Evolutionary conservation across 2,329 filamentous ascomycete genomes (phyloP), one percentile per base, ranked within the genome.

Genomic region (Alternaria triticina): DNA sequence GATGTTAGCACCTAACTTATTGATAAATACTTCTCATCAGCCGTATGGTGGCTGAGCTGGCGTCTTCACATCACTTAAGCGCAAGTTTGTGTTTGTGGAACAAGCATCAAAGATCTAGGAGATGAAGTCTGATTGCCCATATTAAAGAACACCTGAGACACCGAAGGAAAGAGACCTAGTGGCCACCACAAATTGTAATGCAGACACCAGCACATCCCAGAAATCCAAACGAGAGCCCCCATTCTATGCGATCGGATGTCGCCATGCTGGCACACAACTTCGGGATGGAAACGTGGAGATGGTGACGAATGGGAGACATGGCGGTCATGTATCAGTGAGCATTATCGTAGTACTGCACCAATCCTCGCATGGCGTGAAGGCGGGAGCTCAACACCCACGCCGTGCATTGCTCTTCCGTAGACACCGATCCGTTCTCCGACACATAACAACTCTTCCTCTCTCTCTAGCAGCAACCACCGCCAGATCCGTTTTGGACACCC

Each of bases 391-490:
- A 73, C 70, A 74, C 70, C 71, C 71, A 71, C 70, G 72, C 74
- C 72, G 69, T 65, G 61, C 70, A 67, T 67, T 64, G 63, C 68
- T 69, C 52, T 57, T 68, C 59, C 44, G 65, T 59, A 55, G 54
- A 62, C 66, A 47, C 64, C 57, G 64, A 49, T 58, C 64, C 60
- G 62, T 49, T 63, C 67, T 60, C 61, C 54, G 56, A 58, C 56
- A 56, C 44, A 57, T 59, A 47, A 57, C 51, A 62, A 30, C 43
- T 59, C 61, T 55, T 52, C 51, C 36, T 30, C 49, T 27, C 17
- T 56, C 66, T 86, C 86, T 96, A 97, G 86, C 94, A 97, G 89
- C 94, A 97, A 81, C 93, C 90, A 79, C 91, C 90, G 80, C 88
- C 92, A 75, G 92, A 92, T 74, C 91, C 91, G 76, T 90, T 92